phyloP scores from a whole-genome alignment of 2,329 filamentous ascomycete genomes.

The Exophiala aquamarina region DNA sequence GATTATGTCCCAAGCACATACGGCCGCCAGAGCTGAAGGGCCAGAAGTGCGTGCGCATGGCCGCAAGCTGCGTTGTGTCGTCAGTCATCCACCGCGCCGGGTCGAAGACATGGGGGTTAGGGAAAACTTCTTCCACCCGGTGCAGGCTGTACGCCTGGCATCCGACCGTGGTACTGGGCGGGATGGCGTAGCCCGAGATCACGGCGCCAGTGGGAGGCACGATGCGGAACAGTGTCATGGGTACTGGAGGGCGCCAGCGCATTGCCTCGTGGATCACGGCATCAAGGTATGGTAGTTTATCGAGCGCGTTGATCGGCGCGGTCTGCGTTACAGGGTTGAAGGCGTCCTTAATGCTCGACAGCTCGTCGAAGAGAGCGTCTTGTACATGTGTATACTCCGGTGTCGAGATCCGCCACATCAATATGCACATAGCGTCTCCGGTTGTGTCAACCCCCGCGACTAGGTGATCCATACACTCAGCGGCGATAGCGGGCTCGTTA shows the following conservation, averaged over 20 bases:
- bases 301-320: constrained; percentile 31
- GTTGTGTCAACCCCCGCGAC: constrained; percentile 71
- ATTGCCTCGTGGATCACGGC: constrained; percentile 50
- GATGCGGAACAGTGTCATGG: constrained; percentile 26
- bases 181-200: constrained; percentile 36
- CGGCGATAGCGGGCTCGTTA: constrained; percentile 48
- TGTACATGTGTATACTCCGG: constrained; percentile 50
- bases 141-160: constrained; percentile 52
- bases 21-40: constrained; percentile 50
- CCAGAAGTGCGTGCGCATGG: constrained; percentile 50
- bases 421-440: constrained; percentile 68
- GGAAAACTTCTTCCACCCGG: constrained; percentile 49
- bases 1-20: constrained; percentile 51
- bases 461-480: constrained; percentile 71
- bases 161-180: constrained; percentile 38
- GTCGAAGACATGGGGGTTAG: constrained; percentile 47
- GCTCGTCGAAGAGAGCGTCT: constrained; percentile 45
- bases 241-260: constrained; percentile 46
- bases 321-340: constrained; percentile 9
- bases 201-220: constrained; percentile 40
- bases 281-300: constrained; percentile 42
- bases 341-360: constrained; percentile 31
- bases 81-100: constrained; percentile 51
- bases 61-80: constrained; percentile 39
- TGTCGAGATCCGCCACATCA: constrained; percentile 70